Evolutionary conservation across 306 rosid species (phyloP).

Genomic region (Castanea sativa): DNA sequence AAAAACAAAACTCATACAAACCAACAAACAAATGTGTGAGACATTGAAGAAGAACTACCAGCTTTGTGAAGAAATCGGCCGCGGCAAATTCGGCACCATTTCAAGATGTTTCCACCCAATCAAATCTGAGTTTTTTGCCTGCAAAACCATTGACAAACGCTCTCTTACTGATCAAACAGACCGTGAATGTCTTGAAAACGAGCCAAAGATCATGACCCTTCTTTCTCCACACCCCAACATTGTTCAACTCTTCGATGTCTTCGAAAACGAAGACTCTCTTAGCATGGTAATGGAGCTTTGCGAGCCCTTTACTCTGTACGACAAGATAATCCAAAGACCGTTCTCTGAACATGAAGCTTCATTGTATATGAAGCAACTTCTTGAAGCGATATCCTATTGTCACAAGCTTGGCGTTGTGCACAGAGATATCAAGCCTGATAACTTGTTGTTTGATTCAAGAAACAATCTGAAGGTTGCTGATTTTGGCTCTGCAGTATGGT

Average conservation of each 20-base stretch:
- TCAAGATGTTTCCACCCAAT: conserved; percentile 45
- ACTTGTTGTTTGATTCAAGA: conserved; percentile 51
- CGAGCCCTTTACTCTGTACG: conserved; percentile 52
- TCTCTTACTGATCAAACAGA: conserved; percentile 54
- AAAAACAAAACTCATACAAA: not conserved
- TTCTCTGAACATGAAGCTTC: conserved; percentile 53
- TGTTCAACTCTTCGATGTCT: conserved; percentile 42
- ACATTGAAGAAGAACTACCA: conserved; percentile 46
- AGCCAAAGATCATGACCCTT: conserved; percentile 65
- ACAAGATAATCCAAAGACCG: conserved; percentile 42
- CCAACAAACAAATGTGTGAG: conserved; percentile 39
- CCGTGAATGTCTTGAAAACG: conserved; percentile 61
- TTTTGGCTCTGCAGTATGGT: conserved; percentile 85
- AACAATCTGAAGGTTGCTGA: conserved; percentile 62
- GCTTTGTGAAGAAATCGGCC: conserved; percentile 66
- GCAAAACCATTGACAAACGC: conserved; percentile 60
- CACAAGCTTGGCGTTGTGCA: conserved; percentile 64
- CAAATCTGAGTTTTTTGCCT: conserved; percentile 42
- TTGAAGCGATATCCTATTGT: conserved; percentile 58
- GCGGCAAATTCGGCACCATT: conserved; percentile 70
- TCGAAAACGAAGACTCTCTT: conserved; percentile 43
- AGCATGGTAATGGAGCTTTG: conserved; percentile 66
- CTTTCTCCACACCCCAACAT: conserved; percentile 68
- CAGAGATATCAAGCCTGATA: conserved; percentile 75
- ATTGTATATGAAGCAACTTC: conserved; percentile 41